Conservation (phyloP, 169 alveolate genomes). For the Plasmodium chabaudi region DNA sequence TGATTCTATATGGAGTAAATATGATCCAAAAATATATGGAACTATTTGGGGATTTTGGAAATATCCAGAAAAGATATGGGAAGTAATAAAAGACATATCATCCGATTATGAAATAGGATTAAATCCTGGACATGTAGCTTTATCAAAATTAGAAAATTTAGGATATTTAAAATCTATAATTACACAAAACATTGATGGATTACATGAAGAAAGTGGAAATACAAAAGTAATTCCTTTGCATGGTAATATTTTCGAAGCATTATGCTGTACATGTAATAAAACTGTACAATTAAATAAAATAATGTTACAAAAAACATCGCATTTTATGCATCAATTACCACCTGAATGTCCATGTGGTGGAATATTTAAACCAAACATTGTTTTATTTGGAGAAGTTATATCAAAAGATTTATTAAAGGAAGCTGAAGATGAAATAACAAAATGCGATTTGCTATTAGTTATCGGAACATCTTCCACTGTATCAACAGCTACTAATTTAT, state of each 20-base stretch:
- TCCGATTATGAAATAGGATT: constrained; percentile 57
- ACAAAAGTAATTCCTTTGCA: constrained; percentile 54
- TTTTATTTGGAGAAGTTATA: constrained; percentile 64
- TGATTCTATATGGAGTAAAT: constrained; percentile 61
- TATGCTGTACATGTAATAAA: constrained; percentile 61
- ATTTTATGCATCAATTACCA: constrained; percentile 66
- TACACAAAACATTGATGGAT: constrained; percentile 65
- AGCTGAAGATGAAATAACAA: constrained; percentile 47
- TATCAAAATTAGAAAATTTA: constrained; percentile 50
- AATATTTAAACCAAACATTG: constrained; percentile 53
- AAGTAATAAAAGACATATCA: constrained; percentile 61
- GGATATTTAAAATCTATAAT: constrained; percentile 65
- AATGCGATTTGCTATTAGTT: constrained; percentile 53
- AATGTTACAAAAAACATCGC: constrained; percentile 66
- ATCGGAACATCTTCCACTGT: constrained; percentile 67
- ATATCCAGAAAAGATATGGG: constrained; percentile 68
- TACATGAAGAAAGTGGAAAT: constrained; percentile 71
- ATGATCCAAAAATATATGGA: constrained; percentile 64
- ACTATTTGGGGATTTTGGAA: constrained; percentile 75
- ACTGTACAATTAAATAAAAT: constrained; percentile 40
- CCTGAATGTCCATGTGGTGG: constrained; percentile 77
- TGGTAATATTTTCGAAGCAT: constrained; percentile 65
- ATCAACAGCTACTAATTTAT: constrained; percentile 60
- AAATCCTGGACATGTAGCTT: constrained; percentile 49
- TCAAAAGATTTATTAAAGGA: constrained; percentile 37